These are phyloP conservation scores for Crepidotus variabilis DNA, from an alignment of 768 basidiomycete genomes.

Conservation along the genomic window DNA sequence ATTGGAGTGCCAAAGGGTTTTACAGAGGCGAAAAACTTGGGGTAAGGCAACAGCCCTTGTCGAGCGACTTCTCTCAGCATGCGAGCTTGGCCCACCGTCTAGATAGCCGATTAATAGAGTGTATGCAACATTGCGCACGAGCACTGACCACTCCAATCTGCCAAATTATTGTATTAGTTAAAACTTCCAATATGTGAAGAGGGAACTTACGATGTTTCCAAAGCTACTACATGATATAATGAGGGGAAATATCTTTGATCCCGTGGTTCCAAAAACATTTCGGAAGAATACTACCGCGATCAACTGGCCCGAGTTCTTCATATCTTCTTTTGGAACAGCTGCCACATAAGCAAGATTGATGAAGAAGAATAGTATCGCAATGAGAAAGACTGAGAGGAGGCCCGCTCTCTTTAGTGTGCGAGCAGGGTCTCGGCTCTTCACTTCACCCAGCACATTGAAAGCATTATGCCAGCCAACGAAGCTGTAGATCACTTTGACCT, in stretches of 20 bases:
- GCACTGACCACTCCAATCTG: constrained; percentile 27
- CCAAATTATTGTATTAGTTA: neutral
- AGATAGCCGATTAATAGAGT: neutral
- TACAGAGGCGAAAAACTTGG: constrained; percentile 43
- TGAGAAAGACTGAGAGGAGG: constrained; percentile 35
- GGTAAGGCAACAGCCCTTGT: constrained; percentile 48
- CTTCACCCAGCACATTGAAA: constrained; percentile 44
- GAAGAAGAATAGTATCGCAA: constrained; percentile 41
- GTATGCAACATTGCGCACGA: neutral
- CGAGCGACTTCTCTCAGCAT: constrained; percentile 48
- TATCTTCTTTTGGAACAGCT: constrained; percentile 31
- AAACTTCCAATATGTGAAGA: too few relatives aligned
- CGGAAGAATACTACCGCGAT: constrained; percentile 33
- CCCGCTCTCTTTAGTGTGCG: constrained; percentile 41
- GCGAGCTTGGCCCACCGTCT: constrained; percentile 35
- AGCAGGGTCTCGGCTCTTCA: constrained; percentile 35
- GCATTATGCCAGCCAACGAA: constrained; percentile 32
- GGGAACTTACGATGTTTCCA: constrained; percentile 30
- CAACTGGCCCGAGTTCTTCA: constrained; percentile 28
- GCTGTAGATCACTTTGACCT: constrained; percentile 32
- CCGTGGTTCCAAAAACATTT: constrained; percentile 24
- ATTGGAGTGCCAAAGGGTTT: constrained; percentile 47
- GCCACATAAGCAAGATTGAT: constrained; percentile 39
- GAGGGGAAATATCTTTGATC: constrained; percentile 26
- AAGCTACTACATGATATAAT: constrained; percentile 31